Evolutionary conservation across 768 basidiomycete species (phyloP).

Genomic region (Butyriboletus loyo): DNA sequence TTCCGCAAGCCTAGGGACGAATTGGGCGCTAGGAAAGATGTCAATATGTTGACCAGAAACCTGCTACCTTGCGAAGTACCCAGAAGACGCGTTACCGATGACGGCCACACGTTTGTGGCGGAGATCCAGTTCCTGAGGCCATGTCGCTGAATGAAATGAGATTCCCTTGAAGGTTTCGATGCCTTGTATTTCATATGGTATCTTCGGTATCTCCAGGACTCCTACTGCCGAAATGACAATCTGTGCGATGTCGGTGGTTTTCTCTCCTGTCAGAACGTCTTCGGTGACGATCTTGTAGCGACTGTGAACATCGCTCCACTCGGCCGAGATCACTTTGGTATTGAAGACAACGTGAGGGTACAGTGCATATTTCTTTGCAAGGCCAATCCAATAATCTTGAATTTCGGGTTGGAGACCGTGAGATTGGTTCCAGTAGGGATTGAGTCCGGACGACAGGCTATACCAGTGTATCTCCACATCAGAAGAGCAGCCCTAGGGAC

Average conservation of each 20-base stretch:
- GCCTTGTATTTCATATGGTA: conserved; percentile 34
- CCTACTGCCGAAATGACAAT: conserved; percentile 52
- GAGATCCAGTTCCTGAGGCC: conserved; percentile 42
- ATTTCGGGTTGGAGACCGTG: conserved; percentile 43
- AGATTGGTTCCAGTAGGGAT: conserved; percentile 42
- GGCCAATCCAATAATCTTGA: conserved; percentile 40
- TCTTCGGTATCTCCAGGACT: conserved; percentile 43
- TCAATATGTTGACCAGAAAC: conserved; percentile 1
- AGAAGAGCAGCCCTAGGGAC: conserved; percentile 41
- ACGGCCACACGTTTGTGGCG: conserved; percentile 38
- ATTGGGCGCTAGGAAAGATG: conserved; percentile 48
- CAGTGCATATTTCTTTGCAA: conserved; percentile 43
- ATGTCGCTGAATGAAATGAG: conserved; percentile 53
- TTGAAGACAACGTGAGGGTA: conserved; percentile 41
- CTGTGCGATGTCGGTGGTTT: conserved; percentile 35
- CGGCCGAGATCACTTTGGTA: conserved; percentile 40
- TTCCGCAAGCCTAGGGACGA: conserved; percentile 51
- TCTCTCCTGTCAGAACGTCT: conserved; percentile 32
- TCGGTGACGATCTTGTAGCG: conserved; percentile 36
- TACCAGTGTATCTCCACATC: conserved; percentile 44
- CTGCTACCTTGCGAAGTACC: conserved; percentile 33
- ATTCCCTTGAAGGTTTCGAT: conserved; percentile 43
- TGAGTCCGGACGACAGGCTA: conserved; percentile 46
- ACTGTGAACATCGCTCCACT: conserved; percentile 40
- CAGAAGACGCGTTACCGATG: conserved; percentile 67